Base-by-base conservation (phyloP, 805 yeast species). In the Teunomyces gatunensis region DNA sequence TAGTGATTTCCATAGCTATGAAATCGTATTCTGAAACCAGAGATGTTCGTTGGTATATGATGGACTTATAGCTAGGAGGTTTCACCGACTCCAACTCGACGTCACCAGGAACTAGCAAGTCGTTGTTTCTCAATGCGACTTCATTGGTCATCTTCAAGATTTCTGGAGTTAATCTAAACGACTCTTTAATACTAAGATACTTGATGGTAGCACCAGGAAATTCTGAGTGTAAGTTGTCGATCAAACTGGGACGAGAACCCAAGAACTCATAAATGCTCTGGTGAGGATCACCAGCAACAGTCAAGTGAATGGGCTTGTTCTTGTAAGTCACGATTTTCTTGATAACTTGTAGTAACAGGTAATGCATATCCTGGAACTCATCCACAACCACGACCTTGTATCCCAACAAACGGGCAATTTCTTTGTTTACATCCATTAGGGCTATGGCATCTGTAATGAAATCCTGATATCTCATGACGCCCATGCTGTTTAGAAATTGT, bases 341-440 rank as follows among this genome's bases (percentile, higher is more conserved):
- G 3, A 84, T 64, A 2, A 85, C 59, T 15, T 71, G 70, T 21
- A 79, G 55, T 17, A 85, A 64, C 7, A 69, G 71, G 0, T 77
- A 75, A 51, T 82, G 79, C 59, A 85, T 71, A 61, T 87, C 92
- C 59, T 87, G 92, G 56, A 82, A 83, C 59, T 87, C 92, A 64
- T 87, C 92, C 10, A 86, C 81, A 1, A 87, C 61, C 0, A 84
- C 71, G 1, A 61, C 71, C 43, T 60, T 63, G 46, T 62, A 65
- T 11, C 54, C 51, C 5, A 54, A 51, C 35, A 72, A 41, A 29
- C 59, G 60, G 1, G 63, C 54, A 11, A 66, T 58, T 44, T 44
- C 47, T 17, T 34, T 32, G 34, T 47, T 11, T 15, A 12, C 29
- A 0, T 67, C 44, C 53, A 78, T 51, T 21, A 71, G 45, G 2